Evolutionary conservation across 495 filamentous ascomycete genomes (phyloP).

Genomic region (Cryomyces minteri): DNA sequence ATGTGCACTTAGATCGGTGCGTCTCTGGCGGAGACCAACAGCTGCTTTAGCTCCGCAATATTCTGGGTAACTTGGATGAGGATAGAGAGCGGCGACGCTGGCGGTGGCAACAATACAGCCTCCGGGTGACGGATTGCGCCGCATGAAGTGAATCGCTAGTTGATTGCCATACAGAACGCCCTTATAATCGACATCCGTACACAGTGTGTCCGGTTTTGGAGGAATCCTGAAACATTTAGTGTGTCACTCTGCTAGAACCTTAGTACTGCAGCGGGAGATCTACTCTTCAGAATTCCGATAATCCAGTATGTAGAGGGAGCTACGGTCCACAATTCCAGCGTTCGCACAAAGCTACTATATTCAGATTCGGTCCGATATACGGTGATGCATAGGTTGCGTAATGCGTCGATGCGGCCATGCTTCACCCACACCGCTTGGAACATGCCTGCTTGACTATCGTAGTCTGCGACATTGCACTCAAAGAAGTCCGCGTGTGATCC

Average conservation of each 20-base stretch:
- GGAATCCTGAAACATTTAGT: conserved; percentile 10
- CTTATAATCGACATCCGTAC: conserved; percentile 25
- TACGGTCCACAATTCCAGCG: conserved; percentile 24
- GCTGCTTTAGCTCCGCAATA: conserved; percentile 25
- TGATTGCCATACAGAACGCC: conserved; percentile 23
- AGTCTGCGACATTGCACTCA: conserved; percentile 19
- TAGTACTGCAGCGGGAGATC: not conserved
- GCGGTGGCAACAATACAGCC: conserved; percentile 21
- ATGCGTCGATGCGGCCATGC: conserved; percentile 20
- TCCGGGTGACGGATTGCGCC: conserved; percentile 20
- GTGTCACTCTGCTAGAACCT: not conserved
- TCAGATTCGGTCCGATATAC: too few relatives aligned
- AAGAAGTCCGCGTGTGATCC: conserved; percentile 17
- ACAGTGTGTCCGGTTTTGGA: conserved; percentile 16
- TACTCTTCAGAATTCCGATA: conserved; percentile 10
- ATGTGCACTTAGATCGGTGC: not conserved
- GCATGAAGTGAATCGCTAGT: conserved; percentile 26
- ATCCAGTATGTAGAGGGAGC: conserved; percentile 13
- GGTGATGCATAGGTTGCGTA: too few relatives aligned
- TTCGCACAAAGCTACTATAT: conserved; percentile 16
- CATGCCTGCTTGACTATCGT: conserved; percentile 18
- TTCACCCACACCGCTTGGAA: conserved; percentile 18
- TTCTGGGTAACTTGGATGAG: conserved; percentile 21
- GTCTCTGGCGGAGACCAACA: conserved; percentile 2
- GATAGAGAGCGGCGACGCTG: conserved; percentile 18